These are phyloP conservation scores for Yarrowia alimentaria DNA, from an alignment of 805 yeast genomes.

Conservation along the genomic window DNA sequence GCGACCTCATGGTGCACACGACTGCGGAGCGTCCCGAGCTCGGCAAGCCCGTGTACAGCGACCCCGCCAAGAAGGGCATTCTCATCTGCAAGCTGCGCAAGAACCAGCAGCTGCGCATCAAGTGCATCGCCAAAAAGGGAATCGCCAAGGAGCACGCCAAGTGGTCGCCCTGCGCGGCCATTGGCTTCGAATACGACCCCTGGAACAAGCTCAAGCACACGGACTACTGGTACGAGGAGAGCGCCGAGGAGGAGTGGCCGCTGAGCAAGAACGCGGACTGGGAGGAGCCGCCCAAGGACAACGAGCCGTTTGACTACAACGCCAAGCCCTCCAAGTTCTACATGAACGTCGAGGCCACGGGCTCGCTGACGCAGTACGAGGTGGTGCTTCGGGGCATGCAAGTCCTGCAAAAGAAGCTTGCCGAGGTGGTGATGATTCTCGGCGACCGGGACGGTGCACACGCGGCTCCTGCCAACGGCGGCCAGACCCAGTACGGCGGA, in stretches of 20 bases:
- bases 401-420: constrained; percentile 85
- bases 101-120: constrained; percentile 84
- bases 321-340: constrained; percentile 83
- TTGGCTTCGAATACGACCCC: constrained; percentile 98
- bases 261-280: constrained; percentile 80
- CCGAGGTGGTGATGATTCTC: constrained; percentile 75
- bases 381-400: constrained; percentile 82
- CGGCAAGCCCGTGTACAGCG: constrained; percentile 86
- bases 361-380: constrained; percentile 82
- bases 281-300: constrained; percentile 92
- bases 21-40: constrained; percentile 42
- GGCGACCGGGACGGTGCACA: constrained; percentile 37
- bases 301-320: constrained; percentile 77
- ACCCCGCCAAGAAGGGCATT: constrained; percentile 77
- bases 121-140: constrained; percentile 96
- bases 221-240: constrained; percentile 93
- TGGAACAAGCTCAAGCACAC: constrained; percentile 97
- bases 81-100: constrained; percentile 85
- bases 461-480: constrained; percentile 7
- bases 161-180: constrained; percentile 96
- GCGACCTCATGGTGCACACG: constrained; percentile 63
- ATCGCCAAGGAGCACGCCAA: constrained; percentile 97
- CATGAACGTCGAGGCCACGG: constrained; percentile 89
- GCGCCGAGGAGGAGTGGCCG: constrained; percentile 92
- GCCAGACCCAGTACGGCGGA: constrained; percentile 24